Conservation (phyloP, 192 early-diverging fungal genomes). For the Coemansia interrupta region DNA sequence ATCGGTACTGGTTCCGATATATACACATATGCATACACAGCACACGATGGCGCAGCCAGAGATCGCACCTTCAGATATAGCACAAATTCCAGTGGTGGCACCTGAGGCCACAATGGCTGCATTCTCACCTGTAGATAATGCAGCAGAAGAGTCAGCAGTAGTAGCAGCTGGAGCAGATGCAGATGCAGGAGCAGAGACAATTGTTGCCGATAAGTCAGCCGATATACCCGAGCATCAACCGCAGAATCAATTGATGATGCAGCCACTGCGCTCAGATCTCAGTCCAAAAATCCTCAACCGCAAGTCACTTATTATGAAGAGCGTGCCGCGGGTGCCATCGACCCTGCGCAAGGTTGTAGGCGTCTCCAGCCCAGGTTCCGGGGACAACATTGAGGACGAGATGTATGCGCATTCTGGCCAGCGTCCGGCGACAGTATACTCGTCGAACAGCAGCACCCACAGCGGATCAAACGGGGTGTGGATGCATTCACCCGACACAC, state of each 20-base stretch:
- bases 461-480: background rate
- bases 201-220: too few relatives aligned
- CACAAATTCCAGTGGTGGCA: too few relatives aligned
- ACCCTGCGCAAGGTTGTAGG: constrained; percentile 33
- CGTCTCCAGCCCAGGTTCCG: constrained; percentile 2
- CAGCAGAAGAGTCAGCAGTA: too few relatives aligned
- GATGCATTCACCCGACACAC: constrained; percentile 1
- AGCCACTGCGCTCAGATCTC: background rate
- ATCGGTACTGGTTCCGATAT: too few relatives aligned
- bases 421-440: background rate
- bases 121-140: too few relatives aligned
- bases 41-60: too few relatives aligned
- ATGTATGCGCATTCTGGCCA: background rate
- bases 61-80: too few relatives aligned
- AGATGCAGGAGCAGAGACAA: too few relatives aligned
- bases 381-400: background rate
- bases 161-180: too few relatives aligned
- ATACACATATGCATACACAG: too few relatives aligned
- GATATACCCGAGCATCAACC: background rate
- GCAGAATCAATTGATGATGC: background rate
- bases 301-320: constrained; percentile 19
- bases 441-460: background rate
- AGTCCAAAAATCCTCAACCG: constrained; percentile 1
- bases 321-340: constrained; percentile 40
- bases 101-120: too few relatives aligned